A percentile compares a stretch with the other conserved stretches of the same genome.
Conservation (phyloP, 768 basidiomycete species). For the Coprinellus micaceus region DNA sequence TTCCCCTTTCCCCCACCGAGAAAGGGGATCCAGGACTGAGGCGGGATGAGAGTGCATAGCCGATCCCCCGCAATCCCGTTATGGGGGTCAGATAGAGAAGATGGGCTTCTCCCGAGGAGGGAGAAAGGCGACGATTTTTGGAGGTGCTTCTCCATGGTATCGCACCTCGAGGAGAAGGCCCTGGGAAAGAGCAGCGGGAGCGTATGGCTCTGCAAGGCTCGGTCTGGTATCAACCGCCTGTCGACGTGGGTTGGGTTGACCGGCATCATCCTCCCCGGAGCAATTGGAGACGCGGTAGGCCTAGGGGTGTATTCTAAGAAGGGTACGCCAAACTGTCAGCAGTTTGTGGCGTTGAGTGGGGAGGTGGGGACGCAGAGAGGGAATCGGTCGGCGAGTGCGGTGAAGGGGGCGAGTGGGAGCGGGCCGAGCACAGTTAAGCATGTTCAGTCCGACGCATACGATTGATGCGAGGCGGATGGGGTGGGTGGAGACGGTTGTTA, state of each 20-base stretch:
- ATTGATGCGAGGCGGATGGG: too few relatives aligned
- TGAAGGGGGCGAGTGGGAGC: too few relatives aligned
- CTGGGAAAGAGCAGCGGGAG: conserved; percentile 44
- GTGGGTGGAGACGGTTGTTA: too few relatives aligned
- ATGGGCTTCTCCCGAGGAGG: not conserved
- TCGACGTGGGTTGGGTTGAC: conserved; percentile 70
- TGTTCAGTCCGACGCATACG: too few relatives aligned
- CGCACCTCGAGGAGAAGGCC: conserved; percentile 16
- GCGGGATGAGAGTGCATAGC: too few relatives aligned
- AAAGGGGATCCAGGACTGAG: too few relatives aligned
- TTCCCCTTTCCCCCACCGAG: too few relatives aligned
- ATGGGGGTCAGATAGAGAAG: not conserved
- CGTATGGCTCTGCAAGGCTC: conserved; percentile 66
- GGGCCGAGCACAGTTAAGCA: too few relatives aligned
- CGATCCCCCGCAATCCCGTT: not conserved
- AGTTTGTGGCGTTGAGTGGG: conserved; percentile 39
- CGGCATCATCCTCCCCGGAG: conserved; percentile 52
- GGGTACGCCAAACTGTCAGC: conserved; percentile 42
- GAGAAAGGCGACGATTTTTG: not conserved
- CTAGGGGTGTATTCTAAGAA: conserved; percentile 59
- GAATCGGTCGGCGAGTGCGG: not conserved
- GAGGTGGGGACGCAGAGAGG: conserved; percentile 29
- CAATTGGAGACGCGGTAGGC: conserved; percentile 53
- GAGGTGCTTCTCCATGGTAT: not conserved
- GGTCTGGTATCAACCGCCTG: conserved; percentile 44